Conservation (phyloP, 2,329 filamentous ascomycete species). For the Cladosporium sp. region DNA sequence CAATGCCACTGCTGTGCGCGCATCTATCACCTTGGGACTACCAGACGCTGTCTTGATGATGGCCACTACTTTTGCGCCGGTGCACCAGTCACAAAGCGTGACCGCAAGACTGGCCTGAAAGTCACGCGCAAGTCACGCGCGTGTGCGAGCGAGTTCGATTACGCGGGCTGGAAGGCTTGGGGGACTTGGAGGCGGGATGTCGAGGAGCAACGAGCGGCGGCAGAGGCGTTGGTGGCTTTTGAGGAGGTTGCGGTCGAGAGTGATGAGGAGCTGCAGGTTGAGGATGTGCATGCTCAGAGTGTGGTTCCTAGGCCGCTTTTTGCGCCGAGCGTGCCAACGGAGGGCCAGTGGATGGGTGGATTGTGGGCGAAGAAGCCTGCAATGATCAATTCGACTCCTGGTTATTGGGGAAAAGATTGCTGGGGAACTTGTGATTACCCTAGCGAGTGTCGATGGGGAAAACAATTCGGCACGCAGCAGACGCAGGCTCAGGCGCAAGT, state of each 20-base stretch:
- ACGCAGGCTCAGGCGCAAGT: not conserved
- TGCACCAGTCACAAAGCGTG: slow-evolving; percentile 35
- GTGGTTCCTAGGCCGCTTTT: slow-evolving; percentile 6
- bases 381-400: not conserved
- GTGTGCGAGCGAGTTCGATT: slow-evolving; percentile 52
- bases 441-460: slow-evolving; percentile 42
- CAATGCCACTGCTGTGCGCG: slow-evolving; percentile 49
- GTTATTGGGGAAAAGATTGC: slow-evolving; percentile 34
- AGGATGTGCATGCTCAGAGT: not conserved
- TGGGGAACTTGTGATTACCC: slow-evolving; percentile 45
- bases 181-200: slow-evolving; percentile 39
- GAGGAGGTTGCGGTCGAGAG: slow-evolving; percentile 10
- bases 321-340: slow-evolving; percentile 7
- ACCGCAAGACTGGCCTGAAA: slow-evolving; percentile 28
- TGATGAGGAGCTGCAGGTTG: slow-evolving; percentile 11
- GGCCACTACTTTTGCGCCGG: slow-evolving; percentile 53
- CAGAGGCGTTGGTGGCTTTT: slow-evolving; percentile 17
- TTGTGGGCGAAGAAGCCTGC: slow-evolving; percentile 15
- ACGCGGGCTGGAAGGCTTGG: slow-evolving; percentile 47
- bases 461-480: slow-evolving; percentile 25
- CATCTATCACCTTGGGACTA: slow-evolving; percentile 46
- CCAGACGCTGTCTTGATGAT: slow-evolving; percentile 51
- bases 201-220: slow-evolving; percentile 20
- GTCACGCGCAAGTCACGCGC: slow-evolving; percentile 34
- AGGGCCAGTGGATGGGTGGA: slow-evolving; percentile 20